Evolutionary conservation across 2,329 filamentous ascomycete species (phyloP).

Genomic region (Zalaria sp.): DNA sequence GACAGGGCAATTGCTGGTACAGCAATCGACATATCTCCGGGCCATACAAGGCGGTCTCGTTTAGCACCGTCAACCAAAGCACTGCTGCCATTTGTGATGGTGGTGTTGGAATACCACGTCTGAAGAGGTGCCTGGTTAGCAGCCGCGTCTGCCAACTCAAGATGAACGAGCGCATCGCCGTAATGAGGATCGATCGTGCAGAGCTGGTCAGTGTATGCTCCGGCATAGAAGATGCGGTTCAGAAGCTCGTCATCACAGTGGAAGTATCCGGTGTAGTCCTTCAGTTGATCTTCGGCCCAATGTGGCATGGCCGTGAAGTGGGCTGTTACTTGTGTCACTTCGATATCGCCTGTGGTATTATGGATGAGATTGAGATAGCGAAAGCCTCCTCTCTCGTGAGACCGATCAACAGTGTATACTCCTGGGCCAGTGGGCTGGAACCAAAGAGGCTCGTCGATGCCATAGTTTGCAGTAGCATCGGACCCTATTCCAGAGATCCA

Average conservation of each 20-base stretch:
- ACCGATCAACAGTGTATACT: conserved; percentile 24
- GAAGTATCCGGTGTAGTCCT: conserved; percentile 27
- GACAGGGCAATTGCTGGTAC: conserved; percentile 40
- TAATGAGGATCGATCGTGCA: conserved; percentile 22
- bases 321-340: conserved; percentile 21
- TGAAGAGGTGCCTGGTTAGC: conserved; percentile 16
- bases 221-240: conserved; percentile 31
- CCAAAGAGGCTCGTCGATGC: conserved; percentile 35
- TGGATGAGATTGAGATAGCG: conserved; percentile 31
- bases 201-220: conserved; percentile 18
- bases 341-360: conserved; percentile 27
- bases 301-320: conserved; percentile 33
- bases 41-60: conserved; percentile 45
- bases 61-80: conserved; percentile 40
- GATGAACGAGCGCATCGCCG: conserved; percentile 21
- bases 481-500: conserved; percentile 34
- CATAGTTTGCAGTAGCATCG: conserved; percentile 33
- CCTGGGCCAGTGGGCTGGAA: conserved; percentile 26
- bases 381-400: conserved; percentile 31
- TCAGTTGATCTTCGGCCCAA: conserved; percentile 20
- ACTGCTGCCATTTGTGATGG: conserved; percentile 24
- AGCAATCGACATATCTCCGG: conserved; percentile 46
- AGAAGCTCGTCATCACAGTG: conserved; percentile 28
- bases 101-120: conserved; percentile 27
- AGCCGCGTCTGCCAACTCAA: conserved; percentile 17